A percentile compares a stretch with the other conserved stretches of the same genome.
Conservation (phyloP, 257 asterid genomes). For the Leptodermis oblonga region DNA sequence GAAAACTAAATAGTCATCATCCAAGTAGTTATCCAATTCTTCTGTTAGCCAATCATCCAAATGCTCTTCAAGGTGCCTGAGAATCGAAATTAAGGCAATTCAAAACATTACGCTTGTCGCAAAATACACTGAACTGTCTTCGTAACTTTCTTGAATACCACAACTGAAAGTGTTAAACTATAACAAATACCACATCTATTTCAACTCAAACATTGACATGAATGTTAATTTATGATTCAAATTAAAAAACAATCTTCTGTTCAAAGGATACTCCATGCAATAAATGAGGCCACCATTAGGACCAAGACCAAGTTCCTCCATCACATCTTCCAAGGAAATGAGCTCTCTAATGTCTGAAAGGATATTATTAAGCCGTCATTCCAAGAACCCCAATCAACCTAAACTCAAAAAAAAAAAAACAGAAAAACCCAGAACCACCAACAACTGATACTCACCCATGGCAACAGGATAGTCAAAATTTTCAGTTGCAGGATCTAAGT, state of each 20-base stretch:
- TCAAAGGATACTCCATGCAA: conserved; percentile 98
- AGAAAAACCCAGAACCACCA: neutral
- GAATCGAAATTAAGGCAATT: conserved; percentile 44
- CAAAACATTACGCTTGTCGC: conserved; percentile 11
- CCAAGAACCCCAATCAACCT: neutral
- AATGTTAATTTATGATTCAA: conserved; percentile 4
- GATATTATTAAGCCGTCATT: conserved; percentile 5
- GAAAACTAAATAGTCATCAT: conserved; percentile 86
- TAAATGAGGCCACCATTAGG: conserved; percentile 96
- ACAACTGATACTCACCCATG: conserved; percentile 53
- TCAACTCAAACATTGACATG: neutral
- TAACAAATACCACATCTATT: neutral
- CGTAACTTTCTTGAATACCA: neutral
- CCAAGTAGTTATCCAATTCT: conserved; percentile 87
- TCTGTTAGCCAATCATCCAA: conserved; percentile 91
- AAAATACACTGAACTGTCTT: neutral
- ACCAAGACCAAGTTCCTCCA: conserved; percentile 92
- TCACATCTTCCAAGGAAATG: conserved; percentile 83
- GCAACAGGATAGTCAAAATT: conserved; percentile 94
- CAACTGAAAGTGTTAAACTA: neutral
- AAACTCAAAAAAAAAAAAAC: neutral
- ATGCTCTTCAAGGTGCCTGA: conserved; percentile 89
- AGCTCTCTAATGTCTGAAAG: conserved; percentile 82
- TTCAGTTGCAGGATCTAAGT: conserved; percentile 98
- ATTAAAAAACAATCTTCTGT: neutral